These are phyloP conservation scores for Phyllosticta citrichinensis DNA, from an alignment of 2,329 filamentous ascomycete genomes.

Conservation along the genomic window DNA sequence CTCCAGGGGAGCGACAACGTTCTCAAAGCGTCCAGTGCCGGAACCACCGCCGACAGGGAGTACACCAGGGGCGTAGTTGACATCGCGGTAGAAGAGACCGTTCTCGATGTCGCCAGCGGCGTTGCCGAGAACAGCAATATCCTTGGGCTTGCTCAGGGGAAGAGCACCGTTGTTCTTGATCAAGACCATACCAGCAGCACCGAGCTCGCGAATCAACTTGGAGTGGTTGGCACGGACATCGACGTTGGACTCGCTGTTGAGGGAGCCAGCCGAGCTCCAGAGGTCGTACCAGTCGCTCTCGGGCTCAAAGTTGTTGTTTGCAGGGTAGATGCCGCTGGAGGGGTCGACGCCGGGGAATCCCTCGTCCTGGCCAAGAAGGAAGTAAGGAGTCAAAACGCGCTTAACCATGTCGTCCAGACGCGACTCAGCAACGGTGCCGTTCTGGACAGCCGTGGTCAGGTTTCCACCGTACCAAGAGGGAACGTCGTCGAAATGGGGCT, in stretches of 20 bases:
- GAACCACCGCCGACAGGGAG: slow-evolving; percentile 32
- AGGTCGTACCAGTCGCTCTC: slow-evolving; percentile 13
- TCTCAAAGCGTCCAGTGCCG: slow-evolving; percentile 29
- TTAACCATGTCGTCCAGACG: slow-evolving; percentile 39
- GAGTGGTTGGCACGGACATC: slow-evolving; percentile 26
- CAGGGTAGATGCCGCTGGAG: slow-evolving; percentile 5
- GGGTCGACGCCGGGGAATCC: slow-evolving; percentile 29
- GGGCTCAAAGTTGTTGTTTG: not conserved
- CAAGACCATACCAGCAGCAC: slow-evolving; percentile 32
- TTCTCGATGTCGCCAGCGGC: slow-evolving; percentile 40
- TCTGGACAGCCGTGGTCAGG: slow-evolving; percentile 29
- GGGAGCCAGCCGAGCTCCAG: slow-evolving; percentile 13
- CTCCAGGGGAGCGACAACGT: slow-evolving; percentile 32
- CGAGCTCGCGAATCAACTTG: slow-evolving; percentile 29
- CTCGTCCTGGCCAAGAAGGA: slow-evolving; percentile 32
- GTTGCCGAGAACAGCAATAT: slow-evolving; percentile 41
- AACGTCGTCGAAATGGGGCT: slow-evolving; percentile 42
- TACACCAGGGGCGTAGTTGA: slow-evolving; percentile 33
- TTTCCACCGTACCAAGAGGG: slow-evolving; percentile 17
- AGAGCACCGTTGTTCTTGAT: slow-evolving; percentile 44
- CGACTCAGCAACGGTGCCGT: slow-evolving; percentile 30
- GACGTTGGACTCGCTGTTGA: slow-evolving; percentile 5
- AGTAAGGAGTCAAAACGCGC: slow-evolving; percentile 39
- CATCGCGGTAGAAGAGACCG: slow-evolving; percentile 31
- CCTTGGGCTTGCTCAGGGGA: slow-evolving; percentile 42